phyloP scores from a whole-genome alignment of 2,329 filamentous ascomycete genomes.

The Trichoderma sp. region DNA sequence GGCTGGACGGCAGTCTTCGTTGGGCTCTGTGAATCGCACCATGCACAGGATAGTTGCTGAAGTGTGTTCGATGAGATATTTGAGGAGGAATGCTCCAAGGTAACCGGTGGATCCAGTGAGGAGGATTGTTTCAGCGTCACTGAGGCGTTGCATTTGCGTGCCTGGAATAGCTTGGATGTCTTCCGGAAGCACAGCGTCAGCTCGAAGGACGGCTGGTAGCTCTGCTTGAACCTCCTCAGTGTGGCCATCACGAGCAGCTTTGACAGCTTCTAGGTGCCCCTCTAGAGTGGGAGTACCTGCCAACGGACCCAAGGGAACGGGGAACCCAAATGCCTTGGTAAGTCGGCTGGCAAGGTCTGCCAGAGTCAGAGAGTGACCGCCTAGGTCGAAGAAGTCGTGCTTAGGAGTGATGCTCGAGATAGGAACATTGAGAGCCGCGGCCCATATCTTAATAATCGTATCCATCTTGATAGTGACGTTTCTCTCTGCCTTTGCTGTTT shows the following conservation, averaged over 20 bases:
- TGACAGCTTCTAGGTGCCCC: constrained; percentile 72
- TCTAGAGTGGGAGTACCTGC: constrained; percentile 71
- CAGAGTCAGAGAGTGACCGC: constrained; percentile 76
- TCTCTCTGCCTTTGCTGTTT: constrained; percentile 47
- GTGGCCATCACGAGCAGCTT: constrained; percentile 69
- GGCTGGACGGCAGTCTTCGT: constrained; percentile 62
- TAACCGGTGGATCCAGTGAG: constrained; percentile 77
- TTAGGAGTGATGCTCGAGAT: constrained; percentile 63
- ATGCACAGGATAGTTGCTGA: constrained; percentile 71
- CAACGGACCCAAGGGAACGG: constrained; percentile 69
- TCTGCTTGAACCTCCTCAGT: constrained; percentile 75
- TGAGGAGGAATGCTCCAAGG: constrained; percentile 72
- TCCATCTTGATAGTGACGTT: constrained; percentile 67
- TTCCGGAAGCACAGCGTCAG: constrained; percentile 66
- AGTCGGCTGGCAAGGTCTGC: constrained; percentile 73
- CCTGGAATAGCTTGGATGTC: constrained; percentile 62
- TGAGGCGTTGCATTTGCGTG: constrained; percentile 58
- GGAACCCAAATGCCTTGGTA: constrained; percentile 70
- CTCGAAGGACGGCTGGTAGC: constrained; percentile 66
- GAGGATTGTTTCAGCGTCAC: constrained; percentile 67
- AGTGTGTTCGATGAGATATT: constrained; percentile 66
- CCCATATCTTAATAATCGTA: constrained; percentile 72
- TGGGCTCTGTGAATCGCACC: constrained; percentile 70
- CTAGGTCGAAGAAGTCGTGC: constrained; percentile 79
- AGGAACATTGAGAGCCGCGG: constrained; percentile 67